phyloP scores from a whole-genome alignment of 2,329 filamentous ascomycete species.

The Pezicula radicicola region DNA sequence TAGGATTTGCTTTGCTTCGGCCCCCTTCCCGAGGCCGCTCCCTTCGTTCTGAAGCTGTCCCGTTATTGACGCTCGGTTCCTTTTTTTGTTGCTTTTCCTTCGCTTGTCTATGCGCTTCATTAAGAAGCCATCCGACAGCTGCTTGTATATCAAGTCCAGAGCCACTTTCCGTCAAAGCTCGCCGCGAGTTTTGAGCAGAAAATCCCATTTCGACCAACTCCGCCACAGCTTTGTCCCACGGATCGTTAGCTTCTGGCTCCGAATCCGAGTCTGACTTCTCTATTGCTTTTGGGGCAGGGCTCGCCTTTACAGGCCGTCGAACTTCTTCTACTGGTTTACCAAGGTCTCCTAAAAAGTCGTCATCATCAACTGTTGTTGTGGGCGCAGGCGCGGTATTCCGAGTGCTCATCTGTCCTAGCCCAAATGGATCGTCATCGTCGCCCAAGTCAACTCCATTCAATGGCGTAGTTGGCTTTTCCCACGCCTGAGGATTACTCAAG shows the following conservation, averaged over 20 bases:
- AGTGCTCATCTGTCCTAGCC: slow-evolving; percentile 58
- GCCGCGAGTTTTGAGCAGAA: slow-evolving; percentile 74
- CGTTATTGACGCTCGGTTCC: slow-evolving; percentile 22
- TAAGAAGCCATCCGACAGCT: slow-evolving; percentile 81
- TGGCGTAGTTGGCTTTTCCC: slow-evolving; percentile 36
- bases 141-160: slow-evolving; percentile 78
- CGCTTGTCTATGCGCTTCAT: slow-evolving; percentile 83
- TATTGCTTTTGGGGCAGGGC: slow-evolving; percentile 26
- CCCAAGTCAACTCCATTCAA: slow-evolving; percentile 32
- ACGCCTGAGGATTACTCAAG: slow-evolving; percentile 51
- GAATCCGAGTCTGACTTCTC: slow-evolving; percentile 16
- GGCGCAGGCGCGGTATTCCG: slow-evolving; percentile 22
- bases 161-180: slow-evolving; percentile 77
- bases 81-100: slow-evolving; percentile 65
- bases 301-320: slow-evolving; percentile 38
- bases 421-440: slow-evolving; percentile 84
- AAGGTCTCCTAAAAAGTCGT: slow-evolving; percentile 64
- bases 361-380: slow-evolving; percentile 42
- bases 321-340: slow-evolving; percentile 64
- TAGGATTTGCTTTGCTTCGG: slow-evolving; percentile 42
- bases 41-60: slow-evolving; percentile 21
- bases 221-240: slow-evolving; percentile 75
- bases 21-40: slow-evolving; percentile 18
- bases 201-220: slow-evolving; percentile 97
- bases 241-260: slow-evolving; percentile 44